Base-by-base conservation (phyloP, 176 grass and related monocot genomes). In the Pontederia paniculata region DNA sequence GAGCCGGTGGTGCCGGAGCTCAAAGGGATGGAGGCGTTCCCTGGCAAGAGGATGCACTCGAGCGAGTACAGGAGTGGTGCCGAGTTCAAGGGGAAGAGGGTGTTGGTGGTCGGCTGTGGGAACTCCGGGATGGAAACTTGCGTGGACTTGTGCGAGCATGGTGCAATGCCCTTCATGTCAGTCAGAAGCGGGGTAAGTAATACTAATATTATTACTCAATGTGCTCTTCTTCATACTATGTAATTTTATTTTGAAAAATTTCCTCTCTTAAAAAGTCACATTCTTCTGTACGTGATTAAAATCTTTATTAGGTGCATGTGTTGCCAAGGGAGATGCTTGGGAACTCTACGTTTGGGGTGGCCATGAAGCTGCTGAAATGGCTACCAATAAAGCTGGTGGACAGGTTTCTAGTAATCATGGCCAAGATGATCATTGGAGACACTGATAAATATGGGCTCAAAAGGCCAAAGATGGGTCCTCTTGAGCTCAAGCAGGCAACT, bases 91-190 rank as follows among this genome's bases (percentile, higher is more conserved):
- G 77, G 77, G 57, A 91, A 65, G 83, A 84, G 57, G 63, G 77
- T 98, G 21, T 62, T 98, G 41, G 93, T 98, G 4, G 63, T 98
- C 9, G 93, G 93, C 0, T 98, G 93, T 17, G 93, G 93, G 22
- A 98, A 98, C 77, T 98, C 93, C 5, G 93, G 86, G 1, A 98
- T 98, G 93, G 93, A 98, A 66, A 98, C 91, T 57, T 98, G 83
- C 58, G 66, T 98, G 62, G 93, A 98, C 53, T 58, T 98, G 63
- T 82, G 68, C 12, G 93, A 88, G 58, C 80, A 82, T 41, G 93
- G 86, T 57, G 86, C 93, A 44, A 65, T 50, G 60, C 93, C 93
- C 6, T 88, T 98, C 80, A 66, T 98, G 93, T 98, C 93, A 1
- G 83, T 98, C 47, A 77, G 93, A 50, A 98, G 79, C 63, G 86